phyloP scores from a whole-genome alignment of 2,329 filamentous ascomycete species.

The Aspergillus floridensis region DNA sequence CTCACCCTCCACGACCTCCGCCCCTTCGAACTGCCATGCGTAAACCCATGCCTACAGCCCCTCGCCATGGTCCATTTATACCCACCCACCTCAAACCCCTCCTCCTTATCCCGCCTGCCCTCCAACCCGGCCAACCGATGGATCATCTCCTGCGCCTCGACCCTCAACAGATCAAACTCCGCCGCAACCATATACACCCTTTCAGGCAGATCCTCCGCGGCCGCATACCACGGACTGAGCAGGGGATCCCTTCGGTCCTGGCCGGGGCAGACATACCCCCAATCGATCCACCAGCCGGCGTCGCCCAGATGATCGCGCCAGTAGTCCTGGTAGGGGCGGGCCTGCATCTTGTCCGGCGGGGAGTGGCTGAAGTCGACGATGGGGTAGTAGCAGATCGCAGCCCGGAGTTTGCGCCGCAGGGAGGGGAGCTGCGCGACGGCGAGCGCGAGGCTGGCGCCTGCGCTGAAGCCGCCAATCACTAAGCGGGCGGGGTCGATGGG shows the following conservation, averaged over 20 bases:
- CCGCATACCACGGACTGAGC: slow-evolving; percentile 42
- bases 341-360: slow-evolving; percentile 30
- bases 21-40: neutral
- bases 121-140: slow-evolving; percentile 24
- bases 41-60: slow-evolving; percentile 18
- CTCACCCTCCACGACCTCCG: neutral
- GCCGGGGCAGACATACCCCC: slow-evolving; percentile 42
- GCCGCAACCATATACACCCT: slow-evolving; percentile 46
- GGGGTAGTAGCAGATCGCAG: slow-evolving; percentile 47
- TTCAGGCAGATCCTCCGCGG: slow-evolving; percentile 37
- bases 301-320: slow-evolving; percentile 25
- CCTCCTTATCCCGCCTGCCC: slow-evolving; percentile 16
- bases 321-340: slow-evolving; percentile 17
- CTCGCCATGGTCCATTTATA: slow-evolving; percentile 21
- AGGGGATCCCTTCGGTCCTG: slow-evolving; percentile 39
- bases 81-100: slow-evolving; percentile 15
- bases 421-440: slow-evolving; percentile 41
- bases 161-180: slow-evolving; percentile 46
- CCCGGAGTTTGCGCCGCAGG: slow-evolving; percentile 35
- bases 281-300: slow-evolving; percentile 36
- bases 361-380: slow-evolving; percentile 41
- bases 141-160: slow-evolving; percentile 39
- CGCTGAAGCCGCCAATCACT: slow-evolving; percentile 51
- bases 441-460: slow-evolving; percentile 52
- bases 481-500: slow-evolving; percentile 47